Evolutionary conservation across 2,329 filamentous ascomycete genomes (phyloP), one percentile per base, ranked within the genome.

Genomic region (Ophiostoma montium): DNA sequence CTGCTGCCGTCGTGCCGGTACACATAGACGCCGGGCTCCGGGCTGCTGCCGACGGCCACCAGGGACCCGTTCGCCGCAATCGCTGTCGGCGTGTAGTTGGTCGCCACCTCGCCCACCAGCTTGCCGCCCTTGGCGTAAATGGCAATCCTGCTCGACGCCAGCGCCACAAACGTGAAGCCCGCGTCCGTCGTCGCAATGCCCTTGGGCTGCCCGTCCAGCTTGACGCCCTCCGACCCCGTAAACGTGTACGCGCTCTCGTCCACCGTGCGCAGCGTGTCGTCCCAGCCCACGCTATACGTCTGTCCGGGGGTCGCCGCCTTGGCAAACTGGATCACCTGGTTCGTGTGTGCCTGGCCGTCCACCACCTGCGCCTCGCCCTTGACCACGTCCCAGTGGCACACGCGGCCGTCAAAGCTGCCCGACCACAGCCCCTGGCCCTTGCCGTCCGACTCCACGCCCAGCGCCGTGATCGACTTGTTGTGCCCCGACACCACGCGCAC

Each of bases 231-330:
- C 4, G 74, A 72, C 49, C 84, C 86, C 6, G 81, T 73, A 63
- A 94, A 95, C 0, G 81, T 85, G 59, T 79, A 82, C 47, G 82
- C 78, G 1, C 79, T 74, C 51, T 83, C 74, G 55, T 94, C 88
- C 33, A 94, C 74, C 39, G 77, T 82, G 54, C 88, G 82, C 33
- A 96, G 71, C 1, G 82, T 87, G 63, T 98, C 92, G 61, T 98
- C 92, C 92, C 90, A 98, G 54, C 82, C 89, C 48, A 90, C 84
- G 59, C 82, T 90, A 67, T 86, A 89, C n/a, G 87, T 77, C 55
- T 79, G 75, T 32, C 79, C 75, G 2, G 70, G 61, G 8, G 70
- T 69, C 1, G 78, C 68, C 3, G 82, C 70, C 1, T 78, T 69
- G 2, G 83, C 71, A 55, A 98, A 82, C 46, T 85, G 84, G 3